Percentiles rank a stretch among this genome's conserved stretches.
Evolutionary conservation across 345 rosid species (phyloP).

Genomic region (Hypericum androsaemum): DNA sequence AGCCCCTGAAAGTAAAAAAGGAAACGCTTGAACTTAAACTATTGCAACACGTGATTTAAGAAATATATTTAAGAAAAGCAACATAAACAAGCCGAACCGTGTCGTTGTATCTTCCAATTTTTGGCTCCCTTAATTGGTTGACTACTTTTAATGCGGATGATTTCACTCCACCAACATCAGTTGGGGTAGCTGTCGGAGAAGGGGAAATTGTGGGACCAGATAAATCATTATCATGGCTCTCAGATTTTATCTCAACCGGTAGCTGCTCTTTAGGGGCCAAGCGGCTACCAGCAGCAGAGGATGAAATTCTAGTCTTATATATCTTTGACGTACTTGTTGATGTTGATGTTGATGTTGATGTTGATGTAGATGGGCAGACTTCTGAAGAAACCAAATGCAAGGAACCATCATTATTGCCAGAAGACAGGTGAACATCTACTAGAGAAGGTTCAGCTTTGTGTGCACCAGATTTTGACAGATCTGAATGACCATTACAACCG

Average conservation of each 20-base stretch:
- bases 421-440: neutral
- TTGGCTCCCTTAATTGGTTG: conserved; percentile 56
- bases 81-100: conserved; percentile 41
- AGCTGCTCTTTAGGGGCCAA: conserved; percentile 24
- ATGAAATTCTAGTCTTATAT: conserved; percentile 26
- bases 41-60: neutral
- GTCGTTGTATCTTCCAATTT: conserved; percentile 42
- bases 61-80: neutral
- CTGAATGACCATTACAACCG: conserved; percentile 8
- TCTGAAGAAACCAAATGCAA: conserved; percentile 10
- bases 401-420: conserved; percentile 8
- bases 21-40: conserved; percentile 6
- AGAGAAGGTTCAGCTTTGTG: conserved; percentile 16
- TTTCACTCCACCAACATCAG: conserved; percentile 38
- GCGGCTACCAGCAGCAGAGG: conserved; percentile 20
- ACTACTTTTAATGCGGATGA: conserved; percentile 53
- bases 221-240: conserved; percentile 25
- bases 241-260: conserved; percentile 26
- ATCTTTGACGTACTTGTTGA: conserved; percentile 18
- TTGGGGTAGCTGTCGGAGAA: conserved; percentile 22
- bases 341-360: conserved; percentile 18
- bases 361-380: conserved; percentile 10
- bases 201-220: conserved; percentile 21
- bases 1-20: conserved; percentile 47
- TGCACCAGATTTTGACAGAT: conserved; percentile 14